Conservation (phyloP, 331 rosid genomes). For the Pyrus hybrid region DNA sequence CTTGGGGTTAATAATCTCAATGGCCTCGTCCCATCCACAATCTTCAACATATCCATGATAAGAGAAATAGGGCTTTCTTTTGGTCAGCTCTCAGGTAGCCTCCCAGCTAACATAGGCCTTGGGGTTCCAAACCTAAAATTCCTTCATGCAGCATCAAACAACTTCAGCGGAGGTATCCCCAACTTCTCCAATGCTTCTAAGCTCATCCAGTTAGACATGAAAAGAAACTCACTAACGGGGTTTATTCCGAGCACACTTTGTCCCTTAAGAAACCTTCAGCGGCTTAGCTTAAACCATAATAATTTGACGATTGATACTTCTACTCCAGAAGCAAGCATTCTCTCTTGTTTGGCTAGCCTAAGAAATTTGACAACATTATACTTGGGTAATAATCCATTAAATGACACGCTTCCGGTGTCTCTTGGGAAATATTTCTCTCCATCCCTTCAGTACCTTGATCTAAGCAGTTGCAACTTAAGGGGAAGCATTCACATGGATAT, state of each 20-base stretch:
- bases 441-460: background rate
- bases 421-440: background rate
- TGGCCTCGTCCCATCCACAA: slow-evolving; percentile 12
- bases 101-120: slow-evolving; percentile 1
- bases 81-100: background rate
- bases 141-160: background rate
- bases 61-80: background rate
- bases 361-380: background rate
- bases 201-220: background rate
- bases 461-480: background rate
- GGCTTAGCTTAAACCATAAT: background rate
- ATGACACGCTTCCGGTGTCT: background rate
- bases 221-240: background rate
- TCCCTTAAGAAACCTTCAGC: background rate
- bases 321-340: background rate
- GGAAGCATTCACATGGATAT: background rate
- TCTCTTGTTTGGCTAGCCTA: background rate
- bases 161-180: slow-evolving; percentile 11
- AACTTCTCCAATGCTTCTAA: slow-evolving; percentile 20
- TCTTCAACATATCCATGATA: slow-evolving; percentile 6
- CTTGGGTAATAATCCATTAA: background rate
- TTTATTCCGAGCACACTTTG: background rate
- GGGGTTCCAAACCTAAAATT: slow-evolving; percentile 11
- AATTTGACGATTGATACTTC: slow-evolving; percentile 1
- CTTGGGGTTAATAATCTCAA: background rate